Percentiles rank a stretch among this genome's conserved stretches.
These are phyloP conservation scores for Voacanga thouarsii DNA, from an alignment of 257 asterid genomes.

Conservation along the genomic window DNA sequence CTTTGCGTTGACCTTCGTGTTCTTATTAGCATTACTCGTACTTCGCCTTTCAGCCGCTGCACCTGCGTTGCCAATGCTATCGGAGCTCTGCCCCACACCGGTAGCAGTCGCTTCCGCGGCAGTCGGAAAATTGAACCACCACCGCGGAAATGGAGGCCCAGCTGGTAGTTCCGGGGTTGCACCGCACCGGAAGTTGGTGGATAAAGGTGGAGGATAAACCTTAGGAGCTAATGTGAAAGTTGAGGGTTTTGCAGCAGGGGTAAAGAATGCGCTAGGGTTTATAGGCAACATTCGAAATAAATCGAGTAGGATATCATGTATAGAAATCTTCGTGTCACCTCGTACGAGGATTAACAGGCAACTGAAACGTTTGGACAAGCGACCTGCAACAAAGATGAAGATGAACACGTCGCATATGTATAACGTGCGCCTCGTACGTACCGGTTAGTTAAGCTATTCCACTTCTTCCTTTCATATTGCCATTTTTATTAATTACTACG, in stretches of 20 bases:
- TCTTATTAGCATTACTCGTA: constrained; percentile 20
- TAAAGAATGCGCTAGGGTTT: constrained; percentile 41
- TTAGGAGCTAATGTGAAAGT: constrained; percentile 25
- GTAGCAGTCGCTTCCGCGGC: constrained; percentile 44
- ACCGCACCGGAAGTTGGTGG: constrained; percentile 38
- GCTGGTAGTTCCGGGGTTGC: constrained; percentile 40
- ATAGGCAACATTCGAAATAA: constrained; percentile 56
- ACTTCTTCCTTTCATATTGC: neutral
- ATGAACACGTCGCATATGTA: too few species aligned
- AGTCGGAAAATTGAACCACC: constrained; percentile 38
- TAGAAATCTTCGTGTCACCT: neutral
- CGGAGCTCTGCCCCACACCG: constrained; percentile 33
- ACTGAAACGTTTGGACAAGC: neutral
- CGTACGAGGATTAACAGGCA: constrained; percentile 46
- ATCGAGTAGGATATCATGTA: constrained; percentile 1
- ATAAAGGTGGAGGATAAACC: constrained; percentile 14
- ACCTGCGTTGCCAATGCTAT: constrained; percentile 22
- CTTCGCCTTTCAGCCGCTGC: constrained; percentile 23
- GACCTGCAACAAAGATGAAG: neutral
- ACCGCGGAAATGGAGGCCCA: constrained; percentile 31
- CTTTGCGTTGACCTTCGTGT: constrained; percentile 53
- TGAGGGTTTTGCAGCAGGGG: constrained; percentile 31
- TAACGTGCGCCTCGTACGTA: neutral
- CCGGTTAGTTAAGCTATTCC: too few species aligned
- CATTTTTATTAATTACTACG: too few species aligned